Base-by-base conservation (phyloP, 179 eudicot genomes). In the Beta macrorhiza region DNA sequence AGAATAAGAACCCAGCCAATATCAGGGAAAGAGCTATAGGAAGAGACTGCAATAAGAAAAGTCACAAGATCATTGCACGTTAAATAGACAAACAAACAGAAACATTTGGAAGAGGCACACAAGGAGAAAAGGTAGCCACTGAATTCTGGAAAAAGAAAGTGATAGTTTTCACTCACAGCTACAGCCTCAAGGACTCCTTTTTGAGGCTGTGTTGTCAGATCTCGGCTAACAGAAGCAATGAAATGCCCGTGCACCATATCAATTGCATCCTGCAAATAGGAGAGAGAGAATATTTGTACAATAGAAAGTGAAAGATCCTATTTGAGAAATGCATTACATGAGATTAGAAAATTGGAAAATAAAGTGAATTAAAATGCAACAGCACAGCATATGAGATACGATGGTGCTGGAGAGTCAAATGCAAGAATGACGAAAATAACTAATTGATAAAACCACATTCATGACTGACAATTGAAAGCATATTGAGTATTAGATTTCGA, bases 231-330 rank as follows among this genome's bases (percentile, higher is more conserved):
- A 72, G 94, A 90, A 78, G 89, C 91, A 83, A 91, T 92, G 79
- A 87, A 96, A 79, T 93, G 90, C 68, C 99, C 99, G 84, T 96
- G 99, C 70, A 93, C 82, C 67, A 96, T 89, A 87, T 96, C 99
- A 81, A 90, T 93, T 69, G 99, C 95, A 85, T 96, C 99, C 99
- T 96, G 84, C 81, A 85, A 58, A 57, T 79, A 65, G 15, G 76
- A 5, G 55, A n/a, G 42, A 78, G n/a, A 68, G 42, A 47, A 53
- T 57, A 72, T 74, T 29, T 5, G n/a, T 47, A 67, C 44, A 59
- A 67, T 29, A 11, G 11, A 37, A 63, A 62, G 45, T 75, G 13
- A 7, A 22, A 25, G 55, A 68, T 67, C 57, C 14, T 58, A 55
- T 42, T 65, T 59, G 75, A 55, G 62, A n/a, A 59, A 55, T 53